Evolutionary conservation across 768 basidiomycete species (phyloP), one percentile per base, ranked within the genome.

Genomic region (Rhizopogon roseolus): DNA sequence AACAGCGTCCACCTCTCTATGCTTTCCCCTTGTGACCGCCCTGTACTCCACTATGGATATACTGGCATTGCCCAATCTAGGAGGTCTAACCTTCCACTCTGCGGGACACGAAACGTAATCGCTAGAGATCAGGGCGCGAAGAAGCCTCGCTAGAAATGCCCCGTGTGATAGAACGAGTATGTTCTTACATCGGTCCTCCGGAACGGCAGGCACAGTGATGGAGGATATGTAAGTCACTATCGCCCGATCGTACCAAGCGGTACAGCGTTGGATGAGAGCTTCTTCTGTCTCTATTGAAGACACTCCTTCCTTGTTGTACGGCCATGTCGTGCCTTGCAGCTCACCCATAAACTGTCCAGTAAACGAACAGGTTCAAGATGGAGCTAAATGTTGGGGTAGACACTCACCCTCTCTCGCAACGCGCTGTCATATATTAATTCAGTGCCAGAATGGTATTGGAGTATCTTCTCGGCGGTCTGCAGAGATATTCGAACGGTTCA

Each of bases 131-230:
- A 89, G 62, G 39, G 63, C 68, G 17, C 71, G 71, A 54, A 86
- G 70, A 51, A 90, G 72, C 28, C 73, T 71, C 17, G 69, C 67
- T 54, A 90, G 87, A 60, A 80, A 76, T 0, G 80, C 86, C 2
- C 86, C 86, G 53, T 92, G 89, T 40, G 82, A 80, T 54, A 81
- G 79, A 11, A 84, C 77, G 29, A 92, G 73, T 42, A 88, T 72
- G 57, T 67, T 59, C 5, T 48, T 55, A 38, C 62, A 55, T 22
- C 46, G 52, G 54, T 76, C 67, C 50, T 66, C 64, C 36, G 76
- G 65, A 17, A 60, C 57, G 44, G 55, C 65, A 16, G 56, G 57
- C 22, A 54, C 41, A 38, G 62, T 42, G 41, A 9, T 22, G 5
- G 64, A 57, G n/a, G 42, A n/a, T 49, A 64, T 62, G 54, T 65